Percentiles rank a stretch among this genome's conserved stretches.
Conservation (phyloP, 1,284 basidiomycete genomes). For the Schizophyllum amplum region DNA sequence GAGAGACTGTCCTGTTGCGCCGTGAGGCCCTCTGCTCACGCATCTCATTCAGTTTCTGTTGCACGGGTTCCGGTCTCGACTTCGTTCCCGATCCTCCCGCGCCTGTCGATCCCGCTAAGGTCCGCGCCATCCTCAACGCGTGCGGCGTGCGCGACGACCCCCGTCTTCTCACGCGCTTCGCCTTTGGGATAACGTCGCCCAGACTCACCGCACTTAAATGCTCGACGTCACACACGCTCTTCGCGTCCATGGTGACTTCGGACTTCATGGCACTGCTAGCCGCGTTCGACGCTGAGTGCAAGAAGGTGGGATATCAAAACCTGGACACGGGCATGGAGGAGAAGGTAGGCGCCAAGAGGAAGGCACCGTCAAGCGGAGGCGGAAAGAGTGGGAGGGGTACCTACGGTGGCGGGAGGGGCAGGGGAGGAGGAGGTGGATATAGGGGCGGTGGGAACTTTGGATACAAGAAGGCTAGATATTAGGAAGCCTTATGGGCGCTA, state of each 20-base stretch:
- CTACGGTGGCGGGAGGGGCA: too few relatives aligned
- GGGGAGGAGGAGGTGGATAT: too few relatives aligned
- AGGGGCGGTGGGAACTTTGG: too few relatives aligned
- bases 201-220: constrained; percentile 33
- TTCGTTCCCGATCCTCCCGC: constrained; percentile 24
- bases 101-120: constrained; percentile 22
- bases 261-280: constrained; percentile 26
- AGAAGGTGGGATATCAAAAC: constrained; percentile 25
- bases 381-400: too few relatives aligned
- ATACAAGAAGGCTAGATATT: too few relatives aligned
- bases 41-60: constrained; percentile 23
- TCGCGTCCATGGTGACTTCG: constrained; percentile 32
- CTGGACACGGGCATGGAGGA: background rate
- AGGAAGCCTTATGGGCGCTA: too few relatives aligned
- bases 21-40: too few relatives aligned
- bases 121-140: constrained; percentile 31
- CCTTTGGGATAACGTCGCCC: constrained; percentile 40
- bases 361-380: too few relatives aligned
- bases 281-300: constrained; percentile 32
- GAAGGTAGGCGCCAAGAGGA: too few relatives aligned
- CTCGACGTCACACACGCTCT: constrained; percentile 29
- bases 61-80: constrained; percentile 26
- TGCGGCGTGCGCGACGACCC: constrained; percentile 43
- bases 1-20: too few relatives aligned
- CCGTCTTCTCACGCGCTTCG: constrained; percentile 39